A percentile compares a stretch with the other conserved stretches of the same genome.
Conservation (phyloP, 352 stramenopile genomes). For the Pythium utonaiense region DNA sequence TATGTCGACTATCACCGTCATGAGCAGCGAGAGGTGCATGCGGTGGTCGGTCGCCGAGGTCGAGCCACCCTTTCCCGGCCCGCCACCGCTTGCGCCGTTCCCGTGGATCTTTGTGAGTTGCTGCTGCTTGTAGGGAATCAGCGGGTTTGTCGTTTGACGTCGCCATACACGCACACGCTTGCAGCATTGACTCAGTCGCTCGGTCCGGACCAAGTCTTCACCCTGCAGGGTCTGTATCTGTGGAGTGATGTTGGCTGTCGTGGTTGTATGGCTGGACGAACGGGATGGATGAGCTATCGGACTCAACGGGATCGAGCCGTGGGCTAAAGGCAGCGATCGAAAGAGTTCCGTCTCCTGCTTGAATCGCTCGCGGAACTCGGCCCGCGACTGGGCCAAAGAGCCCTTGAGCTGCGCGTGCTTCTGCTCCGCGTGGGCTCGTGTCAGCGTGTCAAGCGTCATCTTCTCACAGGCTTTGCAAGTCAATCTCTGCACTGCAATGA, state of each 20-base stretch:
- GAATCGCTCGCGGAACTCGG: conserved; percentile 51
- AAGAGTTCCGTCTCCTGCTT: conserved; percentile 47
- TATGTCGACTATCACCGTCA: conserved; percentile 70
- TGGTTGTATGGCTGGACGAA: not conserved
- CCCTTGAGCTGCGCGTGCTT: conserved; percentile 54
- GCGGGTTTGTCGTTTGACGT: conserved; percentile 54
- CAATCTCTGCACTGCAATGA: not conserved
- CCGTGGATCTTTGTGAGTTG: conserved; percentile 20
- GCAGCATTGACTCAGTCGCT: conserved; percentile 65
- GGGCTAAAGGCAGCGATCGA: conserved; percentile 24
- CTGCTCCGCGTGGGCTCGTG: conserved; percentile 46
- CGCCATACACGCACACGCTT: conserved; percentile 74
- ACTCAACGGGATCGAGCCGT: conserved; percentile 4
- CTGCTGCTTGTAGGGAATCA: conserved; percentile 60
- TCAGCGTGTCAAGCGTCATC: conserved; percentile 73
- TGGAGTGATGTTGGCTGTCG: not conserved
- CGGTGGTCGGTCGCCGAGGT: conserved; percentile 49
- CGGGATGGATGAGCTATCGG: conserved; percentile 3
- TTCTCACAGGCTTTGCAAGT: not conserved
- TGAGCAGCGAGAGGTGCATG: conserved; percentile 66
- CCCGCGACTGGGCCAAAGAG: conserved; percentile 41
- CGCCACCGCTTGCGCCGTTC: not conserved
- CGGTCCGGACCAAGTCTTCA: conserved; percentile 49
- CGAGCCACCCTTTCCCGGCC: conserved; percentile 20
- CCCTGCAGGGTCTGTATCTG: not conserved